Base-by-base conservation (phyloP, 768 basidiomycete species). In the Cyclocybe aegerita region DNA sequence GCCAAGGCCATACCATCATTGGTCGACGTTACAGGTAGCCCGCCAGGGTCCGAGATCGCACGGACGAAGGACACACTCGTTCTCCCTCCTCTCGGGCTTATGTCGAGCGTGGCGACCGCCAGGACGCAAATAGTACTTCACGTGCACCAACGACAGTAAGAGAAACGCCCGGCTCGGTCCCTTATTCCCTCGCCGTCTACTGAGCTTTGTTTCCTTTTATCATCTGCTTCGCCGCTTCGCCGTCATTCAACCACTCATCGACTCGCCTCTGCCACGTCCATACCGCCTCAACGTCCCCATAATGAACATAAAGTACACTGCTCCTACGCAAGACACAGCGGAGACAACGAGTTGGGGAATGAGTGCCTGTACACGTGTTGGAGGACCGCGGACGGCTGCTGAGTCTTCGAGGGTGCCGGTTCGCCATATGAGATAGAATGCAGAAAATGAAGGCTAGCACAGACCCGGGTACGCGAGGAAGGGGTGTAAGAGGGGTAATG, bases 391-490 rank as follows among this genome's bases (percentile, higher is more conserved):
- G n/a, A n/a, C n/a, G n/a, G n/a, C 23, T 23, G 49, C 16, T n/a
- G 44, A 17, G 39, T 78, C 70, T 4, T 60, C 39, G 2, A 62
- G 63, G 0, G 76, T 69, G 7, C 79, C 81, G 0, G 78, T 77
- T 37, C 82, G 73, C 86, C 85, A 88, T 45, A 87, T 74, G 54
- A 78, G 85, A 1, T 79, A 72, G 58, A 86, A 85, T 81, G 35
- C 79, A 72, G 7, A 69, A 55, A 53, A 81, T 60, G 62, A 83
- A 86, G 40, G 77, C 65, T 35, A 84, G 73, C 65, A 86, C 78
- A 1, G 85, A 83, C 79, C 79, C 79, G 33, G 31, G 32, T 17
- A 8, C 8, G 32, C 15, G 10, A 11, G 4, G 9, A 29, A 5
- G 7, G 15, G 7, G 43, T 15, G n/a, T n/a, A 0, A 2, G 15